Conservation (phyloP, 176 grass and related monocot genomes). For the Phragmites australis region DNA sequence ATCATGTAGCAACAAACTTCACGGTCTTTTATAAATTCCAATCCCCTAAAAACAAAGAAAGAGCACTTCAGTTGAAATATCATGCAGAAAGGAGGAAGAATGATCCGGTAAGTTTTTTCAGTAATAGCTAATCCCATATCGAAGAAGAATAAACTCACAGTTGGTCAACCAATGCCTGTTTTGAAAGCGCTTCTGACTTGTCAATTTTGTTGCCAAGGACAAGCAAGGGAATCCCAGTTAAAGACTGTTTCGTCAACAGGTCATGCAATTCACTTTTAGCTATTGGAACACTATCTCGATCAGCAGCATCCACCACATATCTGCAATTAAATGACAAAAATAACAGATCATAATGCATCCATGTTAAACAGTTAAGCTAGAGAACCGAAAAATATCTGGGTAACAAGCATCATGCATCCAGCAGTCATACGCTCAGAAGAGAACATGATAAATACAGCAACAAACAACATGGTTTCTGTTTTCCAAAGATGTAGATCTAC, state of each 20-base stretch:
- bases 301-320: slow-evolving; percentile 89
- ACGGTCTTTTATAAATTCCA: slow-evolving; percentile 81
- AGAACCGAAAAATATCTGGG: slow-evolving; percentile 6
- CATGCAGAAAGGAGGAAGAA: slow-evolving; percentile 4
- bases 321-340: slow-evolving; percentile 45
- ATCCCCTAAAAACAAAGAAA: slow-evolving; percentile 55
- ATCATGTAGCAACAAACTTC: slow-evolving; percentile 97
- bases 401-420: slow-evolving; percentile 14
- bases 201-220: slow-evolving; percentile 99
- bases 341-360: background rate
- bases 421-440: background rate
- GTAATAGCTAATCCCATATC: background rate
- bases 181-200: slow-evolving; percentile 91
- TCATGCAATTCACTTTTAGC: slow-evolving; percentile 96
- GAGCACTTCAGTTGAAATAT: slow-evolving; percentile 32
- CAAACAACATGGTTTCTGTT: background rate
- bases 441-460: slow-evolving; percentile 6
- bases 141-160: slow-evolving; percentile 61
- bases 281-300: slow-evolving; percentile 84
- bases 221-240: slow-evolving; percentile 86
- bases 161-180: slow-evolving; percentile 85
- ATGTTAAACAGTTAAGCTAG: background rate
- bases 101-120: background rate
- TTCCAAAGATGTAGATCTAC: background rate
- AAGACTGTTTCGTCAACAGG: slow-evolving; percentile 80